Conservation (phyloP, 768 basidiomycete genomes). For the Panus rudis region DNA sequence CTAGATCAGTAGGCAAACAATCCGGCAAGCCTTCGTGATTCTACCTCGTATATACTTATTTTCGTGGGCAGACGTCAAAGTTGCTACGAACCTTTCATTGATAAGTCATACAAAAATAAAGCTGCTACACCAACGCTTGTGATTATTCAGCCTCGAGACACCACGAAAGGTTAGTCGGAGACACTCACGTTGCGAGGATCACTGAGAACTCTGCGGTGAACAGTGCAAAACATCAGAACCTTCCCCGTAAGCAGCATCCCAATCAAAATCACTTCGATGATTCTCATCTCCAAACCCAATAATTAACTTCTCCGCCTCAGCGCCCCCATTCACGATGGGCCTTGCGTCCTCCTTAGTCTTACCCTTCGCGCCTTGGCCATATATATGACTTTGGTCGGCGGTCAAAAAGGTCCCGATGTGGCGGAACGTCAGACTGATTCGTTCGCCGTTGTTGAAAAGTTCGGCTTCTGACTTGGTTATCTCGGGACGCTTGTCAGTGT, state of each 20-base stretch:
- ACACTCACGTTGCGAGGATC: neutral
- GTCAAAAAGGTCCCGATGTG: constrained; percentile 71
- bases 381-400: constrained; percentile 45
- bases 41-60: neutral
- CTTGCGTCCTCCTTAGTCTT: constrained; percentile 52
- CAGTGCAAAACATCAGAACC: constrained; percentile 66
- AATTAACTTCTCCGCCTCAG: constrained; percentile 44
- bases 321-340: constrained; percentile 44
- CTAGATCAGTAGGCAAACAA: too few relatives aligned
- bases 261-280: constrained; percentile 60
- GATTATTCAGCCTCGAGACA: too few relatives aligned
- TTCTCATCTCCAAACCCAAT: constrained; percentile 72
- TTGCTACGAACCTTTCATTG: neutral
- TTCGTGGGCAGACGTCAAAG: neutral
- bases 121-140: too few relatives aligned
- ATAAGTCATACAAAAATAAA: too few relatives aligned
- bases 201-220: constrained; percentile 1
- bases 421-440: constrained; percentile 78
- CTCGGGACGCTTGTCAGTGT: constrained; percentile 63
- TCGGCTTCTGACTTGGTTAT: constrained; percentile 49
- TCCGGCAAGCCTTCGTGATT: neutral
- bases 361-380: constrained; percentile 64
- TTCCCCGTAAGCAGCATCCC: constrained; percentile 56
- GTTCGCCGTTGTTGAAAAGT: constrained; percentile 45
- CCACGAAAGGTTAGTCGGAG: neutral